A percentile compares a stretch with the other conserved stretches of the same genome.
These are phyloP conservation scores for Xylaria sp. DNA, from an alignment of 2,329 filamentous ascomycete genomes.

Conservation along the genomic window DNA sequence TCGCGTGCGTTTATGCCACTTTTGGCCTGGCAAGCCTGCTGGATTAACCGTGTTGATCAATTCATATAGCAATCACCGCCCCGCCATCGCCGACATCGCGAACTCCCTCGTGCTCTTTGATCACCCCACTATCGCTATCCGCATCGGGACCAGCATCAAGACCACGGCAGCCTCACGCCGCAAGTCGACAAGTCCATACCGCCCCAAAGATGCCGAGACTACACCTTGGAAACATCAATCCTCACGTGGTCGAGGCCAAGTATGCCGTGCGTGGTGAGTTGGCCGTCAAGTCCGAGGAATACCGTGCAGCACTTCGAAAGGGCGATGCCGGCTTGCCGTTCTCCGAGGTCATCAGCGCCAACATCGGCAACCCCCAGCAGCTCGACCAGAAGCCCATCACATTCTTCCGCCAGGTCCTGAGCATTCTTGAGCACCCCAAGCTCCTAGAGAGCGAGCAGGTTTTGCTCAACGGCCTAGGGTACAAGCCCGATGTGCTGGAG, in stretches of 20 bases:
- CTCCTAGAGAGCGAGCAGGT: constrained; percentile 85
- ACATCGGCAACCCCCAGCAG: constrained; percentile 99
- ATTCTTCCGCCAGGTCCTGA: constrained; percentile 97
- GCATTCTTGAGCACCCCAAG: constrained; percentile 88
- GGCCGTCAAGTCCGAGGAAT: constrained; percentile 91
- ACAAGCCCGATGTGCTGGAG: constrained; percentile 89
- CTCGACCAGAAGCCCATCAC: constrained; percentile 99
- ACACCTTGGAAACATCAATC: constrained; percentile 90
- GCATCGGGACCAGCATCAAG: not conserved
- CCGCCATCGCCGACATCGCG: constrained; percentile 30
- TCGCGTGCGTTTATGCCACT: not conserved
- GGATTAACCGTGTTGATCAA: constrained; percentile 12
- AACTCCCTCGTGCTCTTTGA: constrained; percentile 4
- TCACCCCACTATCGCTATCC: constrained; percentile 14
- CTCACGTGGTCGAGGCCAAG: constrained; percentile 84
- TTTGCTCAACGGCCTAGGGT: constrained; percentile 80
- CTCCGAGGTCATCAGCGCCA: constrained; percentile 91
- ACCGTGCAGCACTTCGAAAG: constrained; percentile 77
- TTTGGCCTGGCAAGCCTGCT: not conserved
- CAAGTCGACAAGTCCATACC: constrained; percentile 37
- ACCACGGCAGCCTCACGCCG: constrained; percentile 3
- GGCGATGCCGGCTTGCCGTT: constrained; percentile 77
- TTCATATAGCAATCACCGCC: constrained; percentile 8
- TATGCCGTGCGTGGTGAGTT: constrained; percentile 98
- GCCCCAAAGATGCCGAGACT: constrained; percentile 59